Base-by-base conservation (phyloP, 1,284 basidiomycete genomes). In the Cryptococcus sp. region DNA sequence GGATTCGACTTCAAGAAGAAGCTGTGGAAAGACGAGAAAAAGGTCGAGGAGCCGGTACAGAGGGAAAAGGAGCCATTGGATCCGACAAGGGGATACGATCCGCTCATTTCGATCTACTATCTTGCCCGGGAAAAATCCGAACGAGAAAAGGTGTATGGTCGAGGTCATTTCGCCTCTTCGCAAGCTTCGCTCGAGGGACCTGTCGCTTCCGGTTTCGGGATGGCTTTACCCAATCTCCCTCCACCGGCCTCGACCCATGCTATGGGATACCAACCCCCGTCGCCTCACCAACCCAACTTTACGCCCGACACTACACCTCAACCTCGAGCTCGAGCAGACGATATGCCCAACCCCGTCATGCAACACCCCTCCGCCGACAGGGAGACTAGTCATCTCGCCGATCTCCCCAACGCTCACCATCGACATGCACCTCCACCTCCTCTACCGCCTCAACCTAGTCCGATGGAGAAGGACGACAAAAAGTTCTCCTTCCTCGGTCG, bases 1-100 rank as follows among this genome's bases (percentile, higher is more conserved):
- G 93, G 92, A 2, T 88, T 98, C 63, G 92, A 95, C 63, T 95
- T 94, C 68, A 97, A 97, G 67, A 80, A 87, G 28, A 97, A 94
- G 74, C 74, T 97, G 37, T 90, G 92, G 71, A 80, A 83, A 54
- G 69, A 73, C 56, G 71, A 72, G 50, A 75, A 71, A 53, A 66
- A 65, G 61, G 56, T 52, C 24, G 69, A 69, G 21, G 71, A 67
- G 54, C 45, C 59, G 9, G 33, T 47, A 4, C 35, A 42, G 1
- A 45, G 54, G 43, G 55, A 71, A 31, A 67, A 73, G 57, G 77
- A 78, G 47, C 69, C 71, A 2, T 61, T 77, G 11, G 93, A 98
- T 65, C 94, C 95, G 6, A 94, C 90, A 4, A 79, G 82, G 46
- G 93, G 91, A 3, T 98, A 89, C 75, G 91, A 97, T 69, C 93